These are phyloP conservation scores for Cichorium intybus DNA, from an alignment of 140 eudicot species.

Conservation along the genomic window DNA sequence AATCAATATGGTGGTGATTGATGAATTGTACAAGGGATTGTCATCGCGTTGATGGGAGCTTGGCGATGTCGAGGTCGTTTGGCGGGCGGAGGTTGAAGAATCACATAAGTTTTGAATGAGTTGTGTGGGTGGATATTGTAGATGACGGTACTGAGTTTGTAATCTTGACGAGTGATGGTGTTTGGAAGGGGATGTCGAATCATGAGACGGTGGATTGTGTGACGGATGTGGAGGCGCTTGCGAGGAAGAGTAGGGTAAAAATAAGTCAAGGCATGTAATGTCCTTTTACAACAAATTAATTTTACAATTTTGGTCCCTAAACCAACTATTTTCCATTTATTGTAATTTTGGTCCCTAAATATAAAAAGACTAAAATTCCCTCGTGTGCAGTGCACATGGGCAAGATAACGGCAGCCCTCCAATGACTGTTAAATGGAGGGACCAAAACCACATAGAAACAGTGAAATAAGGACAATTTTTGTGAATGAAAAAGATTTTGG, in stretches of 20 bases:
- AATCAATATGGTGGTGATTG: background rate
- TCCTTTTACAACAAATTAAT: no score
- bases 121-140: conserved; percentile 44
- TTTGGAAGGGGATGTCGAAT: conserved; percentile 86
- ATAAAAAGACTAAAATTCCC: no score
- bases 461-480: no score
- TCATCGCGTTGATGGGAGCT: conserved; percentile 78
- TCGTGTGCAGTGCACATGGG: no score
- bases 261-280: no score
- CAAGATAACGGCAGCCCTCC: no score
- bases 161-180: conserved; percentile 80
- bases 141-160: conserved; percentile 63
- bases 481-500: no score
- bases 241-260: conserved; percentile 55
- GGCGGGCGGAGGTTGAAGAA: conserved; percentile 77
- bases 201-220: conserved; percentile 78
- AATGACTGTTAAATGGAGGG: no score
- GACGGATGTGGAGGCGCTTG: conserved; percentile 54
- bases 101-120: conserved; percentile 79
- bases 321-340: no score
- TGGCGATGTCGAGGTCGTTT: conserved; percentile 87
- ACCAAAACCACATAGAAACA: no score
- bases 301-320: no score
- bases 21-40: conserved; percentile 55
- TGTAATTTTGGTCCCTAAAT: no score